A percentile compares a stretch with the other conserved stretches of the same genome.
Conservation (phyloP, 495 filamentous ascomycete species). For the Tuber microsphaerosporum region DNA sequence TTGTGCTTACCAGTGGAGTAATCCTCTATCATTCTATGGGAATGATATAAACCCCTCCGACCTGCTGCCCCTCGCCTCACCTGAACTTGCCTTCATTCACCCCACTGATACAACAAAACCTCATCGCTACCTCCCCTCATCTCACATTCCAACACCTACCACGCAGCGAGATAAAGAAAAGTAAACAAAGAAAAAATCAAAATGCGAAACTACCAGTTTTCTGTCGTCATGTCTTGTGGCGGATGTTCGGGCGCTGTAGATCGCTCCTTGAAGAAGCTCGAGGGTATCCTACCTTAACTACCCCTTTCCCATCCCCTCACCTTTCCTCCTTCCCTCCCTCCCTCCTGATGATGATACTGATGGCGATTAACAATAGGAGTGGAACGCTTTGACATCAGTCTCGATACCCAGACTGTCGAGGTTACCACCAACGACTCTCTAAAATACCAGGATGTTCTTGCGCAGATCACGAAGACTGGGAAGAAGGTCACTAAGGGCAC, state of each 20-base stretch:
- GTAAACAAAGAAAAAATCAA: conserved; percentile 33
- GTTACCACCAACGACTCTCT: conserved; percentile 56
- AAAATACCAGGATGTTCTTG: conserved; percentile 70
- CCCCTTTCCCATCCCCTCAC: neutral
- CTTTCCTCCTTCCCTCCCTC: neutral
- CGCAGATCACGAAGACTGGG: conserved; percentile 89
- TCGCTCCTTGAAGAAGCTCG: conserved; percentile 87
- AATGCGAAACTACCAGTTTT: conserved; percentile 58
- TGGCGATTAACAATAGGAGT: conserved; percentile 55
- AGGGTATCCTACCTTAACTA: conserved; percentile 54
- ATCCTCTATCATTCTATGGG: neutral
- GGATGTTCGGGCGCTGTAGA: conserved; percentile 65
- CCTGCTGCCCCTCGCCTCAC: neutral
- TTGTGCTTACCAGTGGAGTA: neutral
- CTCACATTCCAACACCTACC: neutral
- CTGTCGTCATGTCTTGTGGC: conserved; percentile 58
- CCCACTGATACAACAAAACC: neutral
- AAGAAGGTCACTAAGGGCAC: conserved; percentile 72
- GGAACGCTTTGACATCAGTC: conserved; percentile 75
- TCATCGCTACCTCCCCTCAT: neutral
- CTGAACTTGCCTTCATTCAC: neutral
- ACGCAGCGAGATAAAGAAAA: neutral
- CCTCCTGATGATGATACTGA: neutral
- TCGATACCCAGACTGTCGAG: conserved; percentile 70
- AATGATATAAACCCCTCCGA: neutral